phyloP scores from a whole-genome alignment of 2,329 filamentous ascomycete genomes.

The Sporothrix euskadiensis region DNA sequence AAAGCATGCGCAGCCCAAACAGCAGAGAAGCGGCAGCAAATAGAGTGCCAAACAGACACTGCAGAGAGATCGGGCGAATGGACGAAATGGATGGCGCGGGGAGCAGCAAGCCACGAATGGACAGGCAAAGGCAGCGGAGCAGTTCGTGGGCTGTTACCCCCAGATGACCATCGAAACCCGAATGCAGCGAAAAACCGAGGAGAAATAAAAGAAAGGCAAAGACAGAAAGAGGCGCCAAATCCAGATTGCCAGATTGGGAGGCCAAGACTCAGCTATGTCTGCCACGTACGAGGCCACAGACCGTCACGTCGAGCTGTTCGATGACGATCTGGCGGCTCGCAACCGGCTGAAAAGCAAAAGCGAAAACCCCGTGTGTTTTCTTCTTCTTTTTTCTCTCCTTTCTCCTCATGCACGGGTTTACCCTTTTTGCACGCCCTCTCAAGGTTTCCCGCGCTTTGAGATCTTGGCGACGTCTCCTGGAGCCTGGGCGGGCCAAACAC shows the following conservation, averaged over 20 bases:
- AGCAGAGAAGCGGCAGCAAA: not conserved
- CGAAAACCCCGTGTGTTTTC: slow-evolving; percentile 14
- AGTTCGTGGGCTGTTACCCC: not conserved
- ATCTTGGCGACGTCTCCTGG: slow-evolving; percentile 13
- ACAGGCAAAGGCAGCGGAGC: not conserved
- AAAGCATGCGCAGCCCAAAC: not conserved
- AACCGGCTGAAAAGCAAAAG: slow-evolving; percentile 22
- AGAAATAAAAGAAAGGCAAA: not conserved
- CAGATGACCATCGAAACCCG: not conserved
- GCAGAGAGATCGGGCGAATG: not conserved
- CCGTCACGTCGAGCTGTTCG: slow-evolving; percentile 24
- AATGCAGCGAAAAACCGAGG: not conserved
- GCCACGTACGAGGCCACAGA: slow-evolving; percentile 22
- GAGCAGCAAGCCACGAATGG: not conserved
- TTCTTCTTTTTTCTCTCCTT: not conserved
- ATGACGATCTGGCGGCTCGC: slow-evolving; percentile 25
- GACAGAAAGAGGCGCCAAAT: not conserved
- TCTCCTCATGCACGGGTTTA: not conserved
- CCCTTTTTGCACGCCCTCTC: not conserved
- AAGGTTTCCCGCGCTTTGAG: not conserved
- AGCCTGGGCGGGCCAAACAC: not conserved
- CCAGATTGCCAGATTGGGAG: not conserved
- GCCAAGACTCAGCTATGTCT: slow-evolving; percentile 25
- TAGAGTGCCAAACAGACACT: not conserved
- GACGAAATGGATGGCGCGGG: not conserved